Conservation (phyloP, 2,329 filamentous ascomycete species). For the Cadophora luteo-olivacea region DNA sequence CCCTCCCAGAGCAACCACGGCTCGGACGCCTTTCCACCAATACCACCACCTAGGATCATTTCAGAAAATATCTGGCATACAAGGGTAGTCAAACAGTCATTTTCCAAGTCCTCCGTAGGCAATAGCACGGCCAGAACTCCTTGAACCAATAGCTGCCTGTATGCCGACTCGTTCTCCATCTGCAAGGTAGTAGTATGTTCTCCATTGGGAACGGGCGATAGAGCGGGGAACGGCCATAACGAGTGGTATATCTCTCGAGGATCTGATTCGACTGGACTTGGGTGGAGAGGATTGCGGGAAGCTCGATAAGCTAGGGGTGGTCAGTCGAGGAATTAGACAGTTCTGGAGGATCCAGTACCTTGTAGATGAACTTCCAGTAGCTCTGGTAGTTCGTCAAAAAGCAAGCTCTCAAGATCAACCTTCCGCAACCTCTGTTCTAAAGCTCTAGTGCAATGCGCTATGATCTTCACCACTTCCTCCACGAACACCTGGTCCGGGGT, state of each 20-base stretch:
- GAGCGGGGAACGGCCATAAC: constrained; percentile 78
- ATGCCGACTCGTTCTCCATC: constrained; percentile 77
- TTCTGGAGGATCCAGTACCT: constrained; percentile 56
- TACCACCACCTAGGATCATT: constrained; percentile 82
- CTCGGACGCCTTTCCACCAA: constrained; percentile 82
- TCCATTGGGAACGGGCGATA: constrained; percentile 75
- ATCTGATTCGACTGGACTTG: constrained; percentile 65
- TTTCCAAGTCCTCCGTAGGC: constrained; percentile 91
- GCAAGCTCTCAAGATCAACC: constrained; percentile 80
- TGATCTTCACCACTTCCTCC: constrained; percentile 85
- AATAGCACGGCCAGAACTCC: constrained; percentile 82
- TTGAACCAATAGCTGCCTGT: constrained; percentile 87
- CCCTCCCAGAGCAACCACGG: constrained; percentile 89
- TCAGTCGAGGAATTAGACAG: constrained; percentile 33
- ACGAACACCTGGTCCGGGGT: constrained; percentile 89
- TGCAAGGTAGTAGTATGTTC: constrained; percentile 62
- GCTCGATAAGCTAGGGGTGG: constrained; percentile 71
- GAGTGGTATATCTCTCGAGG: constrained; percentile 80
- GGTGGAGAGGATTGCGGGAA: constrained; percentile 63
- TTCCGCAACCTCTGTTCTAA: constrained; percentile 84
- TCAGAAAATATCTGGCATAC: constrained; percentile 90
- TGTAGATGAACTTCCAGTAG: constrained; percentile 80
- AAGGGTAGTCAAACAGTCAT: constrained; percentile 81
- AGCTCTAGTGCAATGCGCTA: constrained; percentile 88
- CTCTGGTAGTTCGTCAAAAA: constrained; percentile 87